Evolutionary conservation across 1,139 yeast species (phyloP).

Genomic region (Kodamaea derodonti): DNA sequence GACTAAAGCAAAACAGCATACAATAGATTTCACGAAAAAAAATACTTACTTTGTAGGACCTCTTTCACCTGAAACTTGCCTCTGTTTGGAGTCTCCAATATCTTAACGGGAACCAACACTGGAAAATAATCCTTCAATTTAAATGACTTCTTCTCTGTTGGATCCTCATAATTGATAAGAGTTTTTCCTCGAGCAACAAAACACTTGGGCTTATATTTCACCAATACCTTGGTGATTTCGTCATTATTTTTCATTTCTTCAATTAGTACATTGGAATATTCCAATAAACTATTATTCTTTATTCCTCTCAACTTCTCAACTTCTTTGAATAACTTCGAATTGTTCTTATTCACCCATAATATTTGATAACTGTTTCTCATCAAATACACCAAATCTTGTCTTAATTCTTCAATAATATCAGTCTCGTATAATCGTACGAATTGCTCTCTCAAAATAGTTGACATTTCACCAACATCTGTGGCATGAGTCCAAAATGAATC

Average conservation of each 20-base stretch:
- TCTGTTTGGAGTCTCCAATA: conserved; percentile 26
- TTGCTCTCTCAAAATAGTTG: conserved; percentile 26
- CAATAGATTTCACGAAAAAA: conserved; percentile 41
- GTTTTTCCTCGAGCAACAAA: conserved; percentile 2
- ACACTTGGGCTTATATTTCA: conserved; percentile 6
- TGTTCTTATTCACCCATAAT: conserved; percentile 28
- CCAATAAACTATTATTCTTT: background rate
- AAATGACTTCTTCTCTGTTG: background rate
- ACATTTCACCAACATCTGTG: conserved; percentile 24
- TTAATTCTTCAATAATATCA: conserved; percentile 23
- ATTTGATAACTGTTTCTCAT: conserved; percentile 28
- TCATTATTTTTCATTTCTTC: conserved; percentile 13
- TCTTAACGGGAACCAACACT: conserved; percentile 21
- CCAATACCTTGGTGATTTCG: conserved; percentile 2
- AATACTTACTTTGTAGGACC: conserved; percentile 33
- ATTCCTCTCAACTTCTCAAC: conserved; percentile 12
- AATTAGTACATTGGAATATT: conserved; percentile 9
- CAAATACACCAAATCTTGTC: conserved; percentile 24
- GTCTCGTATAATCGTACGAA: conserved; percentile 32
- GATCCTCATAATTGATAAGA: background rate
- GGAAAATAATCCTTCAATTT: conserved; percentile 13
- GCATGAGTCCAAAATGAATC: conserved; percentile 47
- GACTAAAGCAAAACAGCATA: no score
- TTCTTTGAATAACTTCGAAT: conserved; percentile 16
- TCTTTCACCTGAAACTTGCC: conserved; percentile 32